A percentile compares a stretch with the other conserved stretches of the same genome.
Conservation (phyloP, 208 protist genomes). For the Leishmania tarentolae region DNA sequence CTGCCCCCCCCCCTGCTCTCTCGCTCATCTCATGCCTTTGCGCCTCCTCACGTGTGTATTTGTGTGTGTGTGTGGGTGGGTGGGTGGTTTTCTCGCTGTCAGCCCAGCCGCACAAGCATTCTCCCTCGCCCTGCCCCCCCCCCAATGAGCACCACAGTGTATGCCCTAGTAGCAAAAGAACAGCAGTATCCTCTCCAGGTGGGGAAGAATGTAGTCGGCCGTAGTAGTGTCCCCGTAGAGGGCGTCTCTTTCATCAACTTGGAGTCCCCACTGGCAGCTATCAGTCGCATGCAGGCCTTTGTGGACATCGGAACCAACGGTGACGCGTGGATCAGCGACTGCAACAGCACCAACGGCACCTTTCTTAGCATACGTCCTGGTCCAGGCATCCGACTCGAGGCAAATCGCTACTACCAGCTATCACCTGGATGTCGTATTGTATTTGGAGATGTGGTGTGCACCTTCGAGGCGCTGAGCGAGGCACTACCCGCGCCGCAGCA, state of each 20-base stretch:
- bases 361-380: conserved; percentile 57
- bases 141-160: conserved; percentile 19
- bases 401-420: conserved; percentile 81
- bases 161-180: conserved; percentile 25
- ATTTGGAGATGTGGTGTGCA: conserved; percentile 79
- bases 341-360: conserved; percentile 89
- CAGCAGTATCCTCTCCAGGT: conserved; percentile 36
- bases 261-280: conserved; percentile 53
- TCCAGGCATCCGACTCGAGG: conserved; percentile 58
- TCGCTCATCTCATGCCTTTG: background rate
- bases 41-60: background rate
- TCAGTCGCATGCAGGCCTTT: conserved; percentile 84
- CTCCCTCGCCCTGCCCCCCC: too few relatives aligned
- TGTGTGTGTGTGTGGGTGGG: background rate
- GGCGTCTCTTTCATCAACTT: conserved; percentile 71
- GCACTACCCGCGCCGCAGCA: background rate
- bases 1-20: background rate
- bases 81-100: background rate
- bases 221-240: conserved; percentile 47
- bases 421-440: conserved; percentile 58
- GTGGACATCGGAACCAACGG: conserved; percentile 80
- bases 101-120: background rate
- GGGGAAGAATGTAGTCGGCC: conserved; percentile 82
- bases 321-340: conserved; percentile 85
- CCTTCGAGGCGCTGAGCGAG: conserved; percentile 25